Evolutionary conservation across 257 asterid genomes (phyloP).

Genomic region (Nicotiana attenuata): DNA sequence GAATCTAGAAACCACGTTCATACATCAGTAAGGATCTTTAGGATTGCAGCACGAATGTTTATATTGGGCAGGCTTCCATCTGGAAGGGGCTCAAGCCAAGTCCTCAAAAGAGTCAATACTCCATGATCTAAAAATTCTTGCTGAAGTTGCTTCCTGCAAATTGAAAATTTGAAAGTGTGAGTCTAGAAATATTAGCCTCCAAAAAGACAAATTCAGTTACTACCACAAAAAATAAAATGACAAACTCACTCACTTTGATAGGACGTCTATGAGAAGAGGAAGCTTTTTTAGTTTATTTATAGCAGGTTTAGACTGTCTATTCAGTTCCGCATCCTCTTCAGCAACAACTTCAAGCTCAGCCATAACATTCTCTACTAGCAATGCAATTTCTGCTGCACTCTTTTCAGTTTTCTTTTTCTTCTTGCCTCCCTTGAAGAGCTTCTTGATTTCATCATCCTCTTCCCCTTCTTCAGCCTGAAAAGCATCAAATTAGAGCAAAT

Average conservation of each 20-base stretch:
- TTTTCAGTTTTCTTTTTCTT: conserved; percentile 83
- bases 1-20: conserved; percentile 12
- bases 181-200: conserved; percentile 4
- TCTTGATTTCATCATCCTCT: conserved; percentile 80
- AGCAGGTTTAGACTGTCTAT: conserved; percentile 79
- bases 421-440: conserved; percentile 71
- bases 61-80: conserved; percentile 97
- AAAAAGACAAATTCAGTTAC: conserved; percentile 5
- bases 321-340: conserved; percentile 90
- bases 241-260: conserved; percentile 62
- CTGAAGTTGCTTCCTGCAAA: conserved; percentile 84
- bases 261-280: conserved; percentile 82
- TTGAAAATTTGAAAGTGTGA: conserved; percentile 1
- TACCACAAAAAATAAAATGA: conserved; percentile 6
- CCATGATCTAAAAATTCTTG: conserved; percentile 95
- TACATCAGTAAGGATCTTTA: conserved; percentile 80
- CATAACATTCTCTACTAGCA: conserved; percentile 83
- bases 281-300: conserved; percentile 79
- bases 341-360: conserved; percentile 95
- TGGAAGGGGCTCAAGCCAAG: conserved; percentile 97
- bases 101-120: conserved; percentile 66
- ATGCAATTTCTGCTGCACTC: conserved; percentile 84
- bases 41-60: conserved; percentile 81
- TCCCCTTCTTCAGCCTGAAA: conserved; percentile 87
- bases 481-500: conserved; percentile 4